A percentile compares a stretch with the other conserved stretches of the same genome.
Conservation (phyloP, 2,329 filamentous ascomycete species). For the Neurospora crassa region DNA sequence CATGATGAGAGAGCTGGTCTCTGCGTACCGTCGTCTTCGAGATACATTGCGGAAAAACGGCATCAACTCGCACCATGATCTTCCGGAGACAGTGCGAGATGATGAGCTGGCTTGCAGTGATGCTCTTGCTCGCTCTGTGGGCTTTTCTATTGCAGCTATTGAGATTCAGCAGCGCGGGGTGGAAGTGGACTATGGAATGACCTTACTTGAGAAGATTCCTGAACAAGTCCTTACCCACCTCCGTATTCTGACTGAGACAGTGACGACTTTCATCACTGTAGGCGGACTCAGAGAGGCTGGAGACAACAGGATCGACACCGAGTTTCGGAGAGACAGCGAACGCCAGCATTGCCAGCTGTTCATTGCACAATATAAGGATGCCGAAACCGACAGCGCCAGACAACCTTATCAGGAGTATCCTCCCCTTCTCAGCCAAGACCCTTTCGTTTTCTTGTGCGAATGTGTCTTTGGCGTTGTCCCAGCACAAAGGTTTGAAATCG, state of each 20-base stretch:
- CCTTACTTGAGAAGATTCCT: constrained; percentile 73
- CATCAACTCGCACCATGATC: constrained; percentile 32
- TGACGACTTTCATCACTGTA: constrained; percentile 72
- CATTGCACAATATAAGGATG: constrained; percentile 43
- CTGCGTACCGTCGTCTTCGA: constrained; percentile 50
- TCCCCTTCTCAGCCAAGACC: constrained; percentile 58
- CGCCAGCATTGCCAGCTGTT: constrained; percentile 71
- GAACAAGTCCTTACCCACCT: constrained; percentile 79
- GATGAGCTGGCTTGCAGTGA: constrained; percentile 44
- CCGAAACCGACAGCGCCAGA: constrained; percentile 29
- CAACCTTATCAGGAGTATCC: constrained; percentile 36
- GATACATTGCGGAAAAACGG: constrained; percentile 49
- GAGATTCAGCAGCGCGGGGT: constrained; percentile 89
- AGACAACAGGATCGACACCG: constrained; percentile 51
- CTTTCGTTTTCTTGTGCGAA: constrained; percentile 75
- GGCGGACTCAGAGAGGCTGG: constrained; percentile 55
- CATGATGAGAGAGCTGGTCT: constrained; percentile 44
- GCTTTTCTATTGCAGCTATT: constrained; percentile 75
- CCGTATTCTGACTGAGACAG: constrained; percentile 80
- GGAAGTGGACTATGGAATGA: constrained; percentile 62
- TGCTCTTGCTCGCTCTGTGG: constrained; percentile 57
- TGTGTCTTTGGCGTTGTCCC: constrained; percentile 61
- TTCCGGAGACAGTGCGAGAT: constrained; percentile 21
- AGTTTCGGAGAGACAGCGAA: constrained; percentile 59
- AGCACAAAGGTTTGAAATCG: constrained; percentile 61